Percentiles rank a stretch among this genome's conserved stretches.
These are phyloP conservation scores for Centrapalus pauciflorus DNA, from an alignment of 129 eudicot species.

Conservation along the genomic window DNA sequence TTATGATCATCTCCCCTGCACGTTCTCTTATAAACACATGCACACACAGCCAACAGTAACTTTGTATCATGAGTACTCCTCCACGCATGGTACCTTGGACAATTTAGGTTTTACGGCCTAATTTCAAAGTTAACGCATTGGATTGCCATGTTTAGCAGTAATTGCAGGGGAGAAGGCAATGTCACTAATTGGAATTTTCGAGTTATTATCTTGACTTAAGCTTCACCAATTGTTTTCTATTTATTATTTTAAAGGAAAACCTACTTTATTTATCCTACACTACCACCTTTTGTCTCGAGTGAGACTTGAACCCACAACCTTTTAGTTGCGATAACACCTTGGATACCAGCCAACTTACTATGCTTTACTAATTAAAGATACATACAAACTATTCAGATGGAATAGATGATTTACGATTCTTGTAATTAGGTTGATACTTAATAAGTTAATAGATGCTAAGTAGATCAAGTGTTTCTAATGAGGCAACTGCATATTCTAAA, in stretches of 20 bases:
- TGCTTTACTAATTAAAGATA: neutral
- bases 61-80: neutral
- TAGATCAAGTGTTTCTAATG: neutral
- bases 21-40: neutral
- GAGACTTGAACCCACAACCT: too few relatives aligned
- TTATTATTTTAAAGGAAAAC: too few relatives aligned
- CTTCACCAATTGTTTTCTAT: too few relatives aligned
- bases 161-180: neutral
- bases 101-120: neutral
- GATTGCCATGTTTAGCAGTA: neutral
- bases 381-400: neutral
- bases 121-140: neutral
- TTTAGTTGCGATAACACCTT: too few relatives aligned
- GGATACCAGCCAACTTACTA: too few relatives aligned
- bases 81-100: neutral
- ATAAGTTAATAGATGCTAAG: neutral
- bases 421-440: too few relatives aligned
- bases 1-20: neutral
- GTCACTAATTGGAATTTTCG: neutral
- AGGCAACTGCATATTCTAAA: slow-evolving; percentile 8
- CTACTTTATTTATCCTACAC: too few relatives aligned
- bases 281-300: too few relatives aligned
- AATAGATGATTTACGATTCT: neutral
- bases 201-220: neutral
- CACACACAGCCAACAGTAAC: neutral